Evolutionary conservation across 2,329 filamentous ascomycete genomes (phyloP), one percentile per base, ranked within the genome.

Genomic region (Calcarisporium arbuscula): DNA sequence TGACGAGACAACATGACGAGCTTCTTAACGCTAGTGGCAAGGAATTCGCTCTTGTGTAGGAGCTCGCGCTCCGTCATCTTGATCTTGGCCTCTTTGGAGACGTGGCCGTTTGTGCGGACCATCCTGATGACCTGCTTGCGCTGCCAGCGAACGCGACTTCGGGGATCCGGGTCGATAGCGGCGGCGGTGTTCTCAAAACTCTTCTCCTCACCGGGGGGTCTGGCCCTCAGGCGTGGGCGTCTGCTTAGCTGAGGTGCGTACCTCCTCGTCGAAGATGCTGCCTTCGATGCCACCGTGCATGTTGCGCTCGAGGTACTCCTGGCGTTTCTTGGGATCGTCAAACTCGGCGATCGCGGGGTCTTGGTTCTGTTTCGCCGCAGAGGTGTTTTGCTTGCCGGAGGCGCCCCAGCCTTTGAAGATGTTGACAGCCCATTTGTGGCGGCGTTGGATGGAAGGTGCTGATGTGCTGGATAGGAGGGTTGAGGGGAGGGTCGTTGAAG

Each of bases 11-110:
- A 66, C 50, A 85, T 82, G 34, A 82, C 80, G 36, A 98, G 72
- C 68, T 98, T 98, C 77, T 98, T 98, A 44, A 85, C 69, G 31
- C 80, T 87, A 3, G 92, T 95, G 50, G 88, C 81, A 55, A 95
- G 74, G 47, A 76, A 74, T 30, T 81, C 73, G 42, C 80, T 87
- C 60, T 80, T 80, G 57, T 66, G 67, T 18, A 60, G 45, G 41
- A 71, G 52, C 48, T 72, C 55, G 39, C 74, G 67, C 59, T 82
- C 77, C 8, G 70, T 67, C 47, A 80, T 77, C 53, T 77, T 74
- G 40, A 95, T 74, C 35, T 74, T 68, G 49, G 88, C 75, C 32
- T 72, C 67, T 43, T 75, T 76, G 14, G 77, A 65, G 46, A 71
- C 51, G 10, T 47, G 39, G 35, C 62, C 66, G 30, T 82, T 69